Evolutionary conservation across 768 basidiomycete genomes (phyloP), one percentile per base, ranked within the genome.

Genomic region (Clavulina sp.): DNA sequence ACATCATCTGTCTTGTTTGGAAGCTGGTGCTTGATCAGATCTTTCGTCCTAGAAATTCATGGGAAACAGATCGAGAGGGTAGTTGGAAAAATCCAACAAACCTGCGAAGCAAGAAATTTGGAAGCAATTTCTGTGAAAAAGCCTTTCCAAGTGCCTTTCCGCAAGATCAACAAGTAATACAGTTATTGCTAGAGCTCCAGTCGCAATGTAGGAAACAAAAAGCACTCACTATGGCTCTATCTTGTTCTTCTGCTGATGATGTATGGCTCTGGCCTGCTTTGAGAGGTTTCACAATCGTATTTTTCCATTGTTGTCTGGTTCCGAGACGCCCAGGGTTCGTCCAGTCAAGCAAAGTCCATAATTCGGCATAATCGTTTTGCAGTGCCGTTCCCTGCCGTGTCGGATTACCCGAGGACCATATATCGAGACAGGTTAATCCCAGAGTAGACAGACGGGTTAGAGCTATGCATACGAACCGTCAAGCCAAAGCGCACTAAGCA

Each of bases 311-410:
- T 30, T 70, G 71, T 26, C 67, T 61, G 0, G 76, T 78, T 0
- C 92, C 93, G 5, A 93, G 63, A 24, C 69, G 68, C 0, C 80
- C 84, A 0, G 89, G 88, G 54, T 80, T 83, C n/a, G 82, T 81
- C 84, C 88, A 96, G 60, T 93, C 78, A 30, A 96, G 66, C 31
- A 99, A 78, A 1, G 86, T 84, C 84, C 88, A 92, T 58, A 96
- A 69, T 62, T 97, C 93, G 40, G 76, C 73, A 60, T 92, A 91
- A 0, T 78, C 75, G 58, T 96, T 99, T 60, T 97, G 93, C 32
- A 83, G 74, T 5, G 78, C 73, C n/a, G 73, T 75, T 4, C 62
- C 63, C 41, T 56, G n/a, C n/a, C n/a, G n/a, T n/a, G n/a, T n/a
- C n/a, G n/a, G n/a, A n/a, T n/a, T n/a, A n/a, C n/a, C n/a, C n/a